These are phyloP conservation scores for Yamadazyma laniorum DNA, from an alignment of 805 yeast species.

Conservation along the genomic window DNA sequence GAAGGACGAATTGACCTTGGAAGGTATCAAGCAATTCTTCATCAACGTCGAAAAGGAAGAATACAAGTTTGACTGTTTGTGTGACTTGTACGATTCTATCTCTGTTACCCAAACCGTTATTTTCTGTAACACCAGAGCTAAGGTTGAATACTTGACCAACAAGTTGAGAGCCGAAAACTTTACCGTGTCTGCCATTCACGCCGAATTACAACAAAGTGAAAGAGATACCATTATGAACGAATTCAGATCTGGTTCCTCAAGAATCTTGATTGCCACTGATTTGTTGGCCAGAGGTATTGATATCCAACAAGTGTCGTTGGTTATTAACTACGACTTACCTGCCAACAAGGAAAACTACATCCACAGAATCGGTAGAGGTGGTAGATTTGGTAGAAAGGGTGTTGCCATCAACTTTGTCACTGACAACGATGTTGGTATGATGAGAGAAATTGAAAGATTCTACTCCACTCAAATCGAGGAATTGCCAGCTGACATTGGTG, in stretches of 20 bases:
- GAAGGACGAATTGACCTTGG: slow-evolving; percentile 92
- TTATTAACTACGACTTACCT: slow-evolving; percentile 91
- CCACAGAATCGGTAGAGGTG: slow-evolving; percentile 98
- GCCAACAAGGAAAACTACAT: slow-evolving; percentile 88
- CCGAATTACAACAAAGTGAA: slow-evolving; percentile 90
- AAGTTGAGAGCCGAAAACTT: slow-evolving; percentile 76
- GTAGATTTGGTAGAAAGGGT: slow-evolving; percentile 98
- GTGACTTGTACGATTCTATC: slow-evolving; percentile 92
- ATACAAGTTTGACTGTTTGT: slow-evolving; percentile 91
- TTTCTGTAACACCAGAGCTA: slow-evolving; percentile 93
- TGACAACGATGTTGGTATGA: slow-evolving; percentile 64
- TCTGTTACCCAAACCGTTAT: slow-evolving; percentile 97
- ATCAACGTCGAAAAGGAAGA: slow-evolving; percentile 90
- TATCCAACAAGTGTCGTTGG: slow-evolving; percentile 95
- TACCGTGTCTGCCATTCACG: slow-evolving; percentile 93
- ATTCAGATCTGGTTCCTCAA: slow-evolving; percentile 89
- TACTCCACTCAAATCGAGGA: slow-evolving; percentile 88
- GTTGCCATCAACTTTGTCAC: slow-evolving; percentile 95
- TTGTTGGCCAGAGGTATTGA: slow-evolving; percentile 98
- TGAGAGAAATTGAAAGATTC: slow-evolving; percentile 85
- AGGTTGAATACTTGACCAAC: slow-evolving; percentile 85
- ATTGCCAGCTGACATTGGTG: slow-evolving; percentile 77
- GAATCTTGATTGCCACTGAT: slow-evolving; percentile 91
- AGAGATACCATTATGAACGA: slow-evolving; percentile 95
- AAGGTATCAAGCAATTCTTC: slow-evolving; percentile 92